Base-by-base conservation (phyloP, 176 grass and related monocot genomes). In the Areca catechu region DNA sequence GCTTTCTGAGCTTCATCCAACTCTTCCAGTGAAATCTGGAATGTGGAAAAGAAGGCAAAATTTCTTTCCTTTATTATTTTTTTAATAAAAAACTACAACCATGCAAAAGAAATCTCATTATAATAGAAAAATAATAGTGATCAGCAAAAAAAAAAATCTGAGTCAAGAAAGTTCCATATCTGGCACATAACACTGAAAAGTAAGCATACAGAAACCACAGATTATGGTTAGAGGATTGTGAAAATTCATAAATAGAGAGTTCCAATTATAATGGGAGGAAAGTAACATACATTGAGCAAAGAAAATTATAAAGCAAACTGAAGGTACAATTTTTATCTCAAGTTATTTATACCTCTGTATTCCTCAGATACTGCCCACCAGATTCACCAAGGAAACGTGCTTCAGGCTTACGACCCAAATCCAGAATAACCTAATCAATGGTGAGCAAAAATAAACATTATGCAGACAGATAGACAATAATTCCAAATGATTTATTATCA, bases 341-440 rank as follows among this genome's bases (percentile, higher is more conserved):
- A 48, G 15, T 55, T 68, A 48, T 22, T 55, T 50, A 28, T 71
- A 84, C 86, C 92, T 97, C 92, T 57, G 69, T 69, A 52, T 91
- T 85, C 71, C 92, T 71, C 64, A 97, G 75, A 82, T 97, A 91
- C 20, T 91, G 65, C 6, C 86, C 87, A 52, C 86, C 80, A 79
- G 81, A 77, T 53, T 97, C 88, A 56, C 87, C 77, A 52, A 91
- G 93, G 65, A 88, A 97, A 58, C 87, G 87, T 66, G 93, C 93
- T 67, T 97, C 93, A 70, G 93, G 93, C 30, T 78, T 78, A 66
- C 93, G 79, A 15, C 93, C 93, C 77, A 97, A 78, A 80, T 97
- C 93, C 67, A 97, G 72, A 77, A 97, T 62, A 64, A 97, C 80
- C 93, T 91, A 72, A 73, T 73, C 20, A 65, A 21, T 15, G 70